Percentiles rank a stretch among this genome's conserved stretches.
These are phyloP conservation scores for Pouteria glomerata DNA, from an alignment of 148 eudicot genomes.

Conservation along the genomic window DNA sequence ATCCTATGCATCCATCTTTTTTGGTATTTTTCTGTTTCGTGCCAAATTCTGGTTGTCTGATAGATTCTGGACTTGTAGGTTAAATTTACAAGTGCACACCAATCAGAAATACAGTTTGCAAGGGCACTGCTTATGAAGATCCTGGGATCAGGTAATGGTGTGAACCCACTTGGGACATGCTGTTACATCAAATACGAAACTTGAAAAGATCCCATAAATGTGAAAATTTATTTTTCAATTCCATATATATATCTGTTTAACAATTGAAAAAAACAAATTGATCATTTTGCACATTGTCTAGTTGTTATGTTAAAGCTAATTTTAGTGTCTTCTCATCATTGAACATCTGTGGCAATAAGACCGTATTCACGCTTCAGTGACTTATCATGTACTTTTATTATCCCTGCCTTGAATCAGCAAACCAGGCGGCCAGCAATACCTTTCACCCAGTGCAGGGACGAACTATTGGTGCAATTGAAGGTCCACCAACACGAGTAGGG, in stretches of 20 bases:
- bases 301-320: too few relatives aligned
- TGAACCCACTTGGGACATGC: conserved; percentile 1
- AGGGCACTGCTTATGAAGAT: conserved; percentile 42
- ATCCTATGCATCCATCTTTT: neutral
- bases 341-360: neutral
- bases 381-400: neutral
- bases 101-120: conserved; percentile 59
- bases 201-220: neutral
- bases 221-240: neutral
- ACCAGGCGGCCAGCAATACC: conserved; percentile 26
- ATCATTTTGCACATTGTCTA: too few relatives aligned
- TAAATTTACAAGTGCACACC: conserved; percentile 57
- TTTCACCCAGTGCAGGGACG: conserved; percentile 33
- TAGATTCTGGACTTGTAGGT: conserved; percentile 41
- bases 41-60: conserved; percentile 1
- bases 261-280: neutral
- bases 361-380: neutral
- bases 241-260: neutral
- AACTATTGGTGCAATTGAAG: conserved; percentile 34
- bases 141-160: conserved; percentile 47
- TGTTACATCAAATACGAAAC: neutral
- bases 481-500: conserved; percentile 20
- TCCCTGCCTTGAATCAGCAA: conserved; percentile 28
- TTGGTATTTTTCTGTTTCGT: neutral
- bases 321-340: neutral